phyloP scores from a whole-genome alignment of 495 filamentous ascomycete species.

The Aspergillus homomorphus region DNA sequence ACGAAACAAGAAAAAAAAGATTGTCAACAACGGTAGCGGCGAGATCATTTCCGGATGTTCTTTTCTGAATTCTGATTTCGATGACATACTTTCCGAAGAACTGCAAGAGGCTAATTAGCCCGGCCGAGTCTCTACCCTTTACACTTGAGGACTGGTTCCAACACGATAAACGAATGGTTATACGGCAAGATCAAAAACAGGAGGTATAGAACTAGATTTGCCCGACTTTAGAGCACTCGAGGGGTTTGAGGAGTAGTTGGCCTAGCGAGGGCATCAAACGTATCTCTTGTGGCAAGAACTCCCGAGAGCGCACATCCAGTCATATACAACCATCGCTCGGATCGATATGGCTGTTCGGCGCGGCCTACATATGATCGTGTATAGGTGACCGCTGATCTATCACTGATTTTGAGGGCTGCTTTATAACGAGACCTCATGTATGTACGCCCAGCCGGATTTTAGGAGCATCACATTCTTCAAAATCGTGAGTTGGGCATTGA shows the following conservation, averaged over 20 bases:
- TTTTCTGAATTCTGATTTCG: slow-evolving; percentile 57
- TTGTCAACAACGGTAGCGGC: slow-evolving; percentile 82
- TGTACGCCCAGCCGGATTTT: slow-evolving; percentile 56
- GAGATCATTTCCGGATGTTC: slow-evolving; percentile 76
- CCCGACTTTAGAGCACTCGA: slow-evolving; percentile 63
- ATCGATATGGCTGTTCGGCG: slow-evolving; percentile 70
- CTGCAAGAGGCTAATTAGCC: slow-evolving; percentile 44
- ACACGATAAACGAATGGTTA: slow-evolving; percentile 62
- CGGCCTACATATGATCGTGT: slow-evolving; percentile 66
- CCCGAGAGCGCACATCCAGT: slow-evolving; percentile 65
- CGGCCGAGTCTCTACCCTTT: slow-evolving; percentile 53
- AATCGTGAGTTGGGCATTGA: slow-evolving; percentile 36
- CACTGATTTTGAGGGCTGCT: slow-evolving; percentile 69
- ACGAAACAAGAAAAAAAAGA: slow-evolving; percentile 70
- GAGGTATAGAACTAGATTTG: slow-evolving; percentile 69
- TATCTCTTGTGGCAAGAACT: slow-evolving; percentile 63
- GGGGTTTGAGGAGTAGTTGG: slow-evolving; percentile 58
- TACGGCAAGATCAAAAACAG: slow-evolving; percentile 67
- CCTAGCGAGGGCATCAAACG: slow-evolving; percentile 44
- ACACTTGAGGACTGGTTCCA: slow-evolving; percentile 52
- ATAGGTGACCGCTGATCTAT: slow-evolving; percentile 67
- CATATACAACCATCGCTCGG: slow-evolving; percentile 63
- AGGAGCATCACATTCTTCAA: slow-evolving; percentile 66
- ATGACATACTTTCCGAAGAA: slow-evolving; percentile 52
- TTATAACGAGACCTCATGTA: slow-evolving; percentile 57